Evolutionary conservation across 164 flowering plant species (phyloP).

Genomic region (Paratinospora sagittata): DNA sequence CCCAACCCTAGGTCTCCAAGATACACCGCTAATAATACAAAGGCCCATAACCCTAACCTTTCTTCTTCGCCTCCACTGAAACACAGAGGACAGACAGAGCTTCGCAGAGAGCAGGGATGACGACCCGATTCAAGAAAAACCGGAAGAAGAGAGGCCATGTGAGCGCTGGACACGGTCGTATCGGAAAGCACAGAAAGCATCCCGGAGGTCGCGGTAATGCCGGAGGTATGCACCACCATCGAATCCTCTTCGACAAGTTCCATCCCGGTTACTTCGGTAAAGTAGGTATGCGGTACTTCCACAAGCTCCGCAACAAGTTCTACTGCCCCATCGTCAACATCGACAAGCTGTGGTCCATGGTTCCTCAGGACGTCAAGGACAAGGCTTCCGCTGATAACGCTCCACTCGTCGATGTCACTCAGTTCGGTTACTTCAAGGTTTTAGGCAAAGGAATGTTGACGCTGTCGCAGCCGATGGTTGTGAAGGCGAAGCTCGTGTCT

Average conservation of each 20-base stretch:
- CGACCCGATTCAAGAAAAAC: conserved; percentile 68
- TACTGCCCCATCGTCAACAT: conserved; percentile 63
- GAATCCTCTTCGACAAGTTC: conserved; percentile 79
- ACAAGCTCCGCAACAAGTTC: conserved; percentile 64
- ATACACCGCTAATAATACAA: not conserved
- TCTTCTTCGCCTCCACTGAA: conserved; percentile 1
- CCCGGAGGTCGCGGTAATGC: conserved; percentile 83
- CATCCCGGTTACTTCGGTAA: conserved; percentile 80
- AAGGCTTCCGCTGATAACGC: conserved; percentile 39
- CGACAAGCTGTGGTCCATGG: conserved; percentile 64
- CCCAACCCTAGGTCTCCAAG: not conserved
- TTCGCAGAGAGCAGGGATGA: conserved; percentile 34
- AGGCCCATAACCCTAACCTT: not conserved
- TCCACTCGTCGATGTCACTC: conserved; percentile 60
- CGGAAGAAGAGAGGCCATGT: conserved; percentile 83
- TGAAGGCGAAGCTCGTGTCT: conserved; percentile 67
- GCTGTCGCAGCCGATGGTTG: conserved; percentile 43
- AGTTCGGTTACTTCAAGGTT: conserved; percentile 67
- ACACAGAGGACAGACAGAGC: not conserved
- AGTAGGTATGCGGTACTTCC: conserved; percentile 77
- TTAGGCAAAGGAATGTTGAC: conserved; percentile 61
- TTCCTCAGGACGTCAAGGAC: conserved; percentile 56
- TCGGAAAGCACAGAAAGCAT: conserved; percentile 81
- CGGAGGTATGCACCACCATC: conserved; percentile 79
- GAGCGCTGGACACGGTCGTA: conserved; percentile 70